Percentiles rank a stretch among this genome's conserved stretches.
phyloP scores from a whole-genome alignment of 176 grass and related monocot species.

The Bonia amplexicaulis region DNA sequence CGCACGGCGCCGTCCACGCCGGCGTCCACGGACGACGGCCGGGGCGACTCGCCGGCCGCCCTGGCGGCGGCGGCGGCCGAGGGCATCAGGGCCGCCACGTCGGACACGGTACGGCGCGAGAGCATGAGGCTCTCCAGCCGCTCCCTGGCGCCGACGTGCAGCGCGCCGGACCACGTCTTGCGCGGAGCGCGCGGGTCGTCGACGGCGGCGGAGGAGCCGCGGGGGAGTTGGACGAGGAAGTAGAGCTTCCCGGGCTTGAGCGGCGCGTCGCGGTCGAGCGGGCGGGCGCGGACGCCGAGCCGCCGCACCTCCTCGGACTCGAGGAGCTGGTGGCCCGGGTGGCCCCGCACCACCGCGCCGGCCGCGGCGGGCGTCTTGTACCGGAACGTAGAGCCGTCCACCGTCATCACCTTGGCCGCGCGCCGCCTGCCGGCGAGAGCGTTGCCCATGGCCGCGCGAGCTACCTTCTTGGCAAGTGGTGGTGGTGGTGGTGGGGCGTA shows the following conservation, averaged over 20 bases:
- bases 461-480: background rate
- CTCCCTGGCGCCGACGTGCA: conserved; percentile 72
- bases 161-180: conserved; percentile 77
- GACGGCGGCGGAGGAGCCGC: background rate
- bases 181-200: conserved; percentile 36
- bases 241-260: conserved; percentile 88
- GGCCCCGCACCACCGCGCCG: conserved; percentile 45
- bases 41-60: background rate
- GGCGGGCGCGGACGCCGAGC: conserved; percentile 52
- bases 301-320: conserved; percentile 82
- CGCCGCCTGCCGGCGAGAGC: conserved; percentile 52
- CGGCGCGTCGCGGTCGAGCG: conserved; percentile 63
- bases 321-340: conserved; percentile 74
- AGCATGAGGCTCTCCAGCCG: conserved; percentile 90
- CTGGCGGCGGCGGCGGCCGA: background rate
- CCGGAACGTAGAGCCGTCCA: conserved; percentile 77
- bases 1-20: conserved; percentile 61
- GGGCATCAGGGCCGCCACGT: conserved; percentile 42
- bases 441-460: conserved; percentile 57
- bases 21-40: conserved; percentile 47
- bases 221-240: conserved; percentile 80
- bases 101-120: conserved; percentile 75
- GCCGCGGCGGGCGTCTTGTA: conserved; percentile 57
- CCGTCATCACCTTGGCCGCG: conserved; percentile 88
- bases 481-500: background rate